Evolutionary conservation across 2,329 filamentous ascomycete genomes (phyloP).

Genomic region (Calonectria multiphialidica): DNA sequence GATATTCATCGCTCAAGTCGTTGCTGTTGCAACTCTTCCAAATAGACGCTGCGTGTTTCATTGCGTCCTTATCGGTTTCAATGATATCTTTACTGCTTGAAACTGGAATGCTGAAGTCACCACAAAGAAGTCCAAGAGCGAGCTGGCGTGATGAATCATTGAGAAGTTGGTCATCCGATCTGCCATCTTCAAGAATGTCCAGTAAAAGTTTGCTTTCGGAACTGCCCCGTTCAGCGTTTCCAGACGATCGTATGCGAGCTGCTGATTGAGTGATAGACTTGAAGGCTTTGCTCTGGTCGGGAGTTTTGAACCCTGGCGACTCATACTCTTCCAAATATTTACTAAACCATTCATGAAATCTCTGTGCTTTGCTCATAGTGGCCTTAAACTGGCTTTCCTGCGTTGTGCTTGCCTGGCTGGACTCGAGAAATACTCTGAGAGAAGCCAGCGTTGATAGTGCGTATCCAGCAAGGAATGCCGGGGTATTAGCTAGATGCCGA

Average conservation of each 20-base stretch:
- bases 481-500: constrained; percentile 71
- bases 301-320: constrained; percentile 63
- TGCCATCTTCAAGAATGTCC: constrained; percentile 83
- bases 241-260: constrained; percentile 73
- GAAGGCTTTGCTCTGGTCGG: constrained; percentile 68
- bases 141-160: constrained; percentile 77
- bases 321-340: constrained; percentile 75
- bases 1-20: constrained; percentile 75
- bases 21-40: constrained; percentile 81
- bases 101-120: constrained; percentile 73
- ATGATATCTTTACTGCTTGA: constrained; percentile 72
- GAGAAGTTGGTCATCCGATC: constrained; percentile 72
- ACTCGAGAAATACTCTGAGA: constrained; percentile 80
- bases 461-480: constrained; percentile 86
- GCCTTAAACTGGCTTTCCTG: constrained; percentile 85
- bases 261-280: constrained; percentile 77
- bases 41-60: constrained; percentile 73
- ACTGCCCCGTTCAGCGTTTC: constrained; percentile 76
- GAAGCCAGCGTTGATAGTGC: constrained; percentile 84
- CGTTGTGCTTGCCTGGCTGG: constrained; percentile 81
- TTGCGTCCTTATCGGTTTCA: constrained; percentile 73
- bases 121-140: constrained; percentile 80
- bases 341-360: constrained; percentile 84
- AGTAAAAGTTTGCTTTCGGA: constrained; percentile 85
- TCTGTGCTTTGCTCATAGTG: constrained; percentile 80